Base-by-base conservation (phyloP, 768 basidiomycete species). In the Termitomyces sp. region DNA sequence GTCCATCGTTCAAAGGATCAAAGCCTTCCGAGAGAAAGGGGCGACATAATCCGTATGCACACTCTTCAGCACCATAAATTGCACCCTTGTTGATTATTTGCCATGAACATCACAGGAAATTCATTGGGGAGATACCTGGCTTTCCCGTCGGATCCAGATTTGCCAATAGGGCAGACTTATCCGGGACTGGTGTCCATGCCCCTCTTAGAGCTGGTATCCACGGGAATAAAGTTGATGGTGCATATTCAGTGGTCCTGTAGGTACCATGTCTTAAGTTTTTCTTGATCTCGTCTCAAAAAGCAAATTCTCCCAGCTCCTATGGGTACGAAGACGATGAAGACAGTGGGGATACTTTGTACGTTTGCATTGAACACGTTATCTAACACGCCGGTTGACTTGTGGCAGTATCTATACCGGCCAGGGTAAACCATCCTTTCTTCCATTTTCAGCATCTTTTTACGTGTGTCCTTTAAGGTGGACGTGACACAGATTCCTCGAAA, bases 281-380 rank as follows among this genome's bases (percentile, higher is more conserved):
- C 28, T 28, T 23, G 15, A 26, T 19, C 35, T 3, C 23, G 21
- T 37, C 21, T 48, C n/a, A 23, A 33, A 7, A 7, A 55, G 23
- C 0, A 3, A 23, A 10, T 21, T 1, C 41, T 3, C 31, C 5
- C 28, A 68, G 67, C 17, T 73, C 77, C 38, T 68, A 62, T 14
- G 73, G 74, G 7, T 78, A 78, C 42, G 71, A 74, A 45, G 77
- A 78, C 60, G 71, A 78, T 55, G n/a, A 48, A 1, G 76, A 78
- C 33, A 0, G 43, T 0, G 76, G 77, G 31, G 68, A 74, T 0
- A 67, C 4, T 7, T 73, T 77, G 75, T 77, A 58, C 4, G 73
- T 56, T 33, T 43, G 26, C 1, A n/a, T 17, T 31, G 42, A 11
- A 7, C 14, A 19, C 12, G 1, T 30, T 28, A 35, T 5, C 10